Evolutionary conservation across 306 rosid genomes (phyloP).

Genomic region (Inga laurina): DNA sequence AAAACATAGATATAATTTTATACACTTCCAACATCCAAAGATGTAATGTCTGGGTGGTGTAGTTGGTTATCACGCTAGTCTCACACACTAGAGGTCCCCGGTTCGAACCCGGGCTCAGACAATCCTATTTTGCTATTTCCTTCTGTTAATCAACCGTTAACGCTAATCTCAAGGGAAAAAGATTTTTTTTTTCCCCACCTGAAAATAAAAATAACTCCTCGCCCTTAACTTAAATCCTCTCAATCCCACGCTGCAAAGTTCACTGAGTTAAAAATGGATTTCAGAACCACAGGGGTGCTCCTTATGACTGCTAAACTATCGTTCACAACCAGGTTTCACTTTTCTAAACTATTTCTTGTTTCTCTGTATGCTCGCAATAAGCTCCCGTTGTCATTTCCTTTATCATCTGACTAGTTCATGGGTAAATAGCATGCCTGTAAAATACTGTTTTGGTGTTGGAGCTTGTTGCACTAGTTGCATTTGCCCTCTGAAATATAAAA

Average conservation of each 20-base stretch:
- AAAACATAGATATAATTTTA: no score
- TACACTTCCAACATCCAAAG: fast-evolving
- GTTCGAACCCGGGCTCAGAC: constrained; percentile 74
- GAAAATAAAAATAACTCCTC: background rate
- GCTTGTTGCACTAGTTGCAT: background rate
- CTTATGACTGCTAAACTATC: constrained; percentile 26
- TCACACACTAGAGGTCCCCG: constrained; percentile 72
- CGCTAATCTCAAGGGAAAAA: background rate
- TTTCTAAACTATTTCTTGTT: background rate
- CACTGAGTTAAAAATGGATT: constrained; percentile 37
- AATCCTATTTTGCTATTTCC: no score
- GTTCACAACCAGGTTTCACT: constrained; percentile 46
- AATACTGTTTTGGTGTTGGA: background rate
- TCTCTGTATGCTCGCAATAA: background rate
- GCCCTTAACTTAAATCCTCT: constrained; percentile 42
- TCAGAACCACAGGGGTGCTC: background rate
- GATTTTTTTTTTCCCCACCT: background rate
- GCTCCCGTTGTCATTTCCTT: background rate
- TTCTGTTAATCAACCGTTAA: background rate
- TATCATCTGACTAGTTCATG: background rate
- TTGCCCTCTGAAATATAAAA: background rate
- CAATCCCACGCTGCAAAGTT: background rate
- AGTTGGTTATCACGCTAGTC: constrained; percentile 70
- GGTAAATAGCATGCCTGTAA: background rate
- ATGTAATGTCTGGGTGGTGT: constrained; percentile 53